Evolutionary conservation across 108 stramenopile species (phyloP), one percentile per base, ranked within the genome.

Genomic region (Cyclotella choctawhatcheeana): DNA sequence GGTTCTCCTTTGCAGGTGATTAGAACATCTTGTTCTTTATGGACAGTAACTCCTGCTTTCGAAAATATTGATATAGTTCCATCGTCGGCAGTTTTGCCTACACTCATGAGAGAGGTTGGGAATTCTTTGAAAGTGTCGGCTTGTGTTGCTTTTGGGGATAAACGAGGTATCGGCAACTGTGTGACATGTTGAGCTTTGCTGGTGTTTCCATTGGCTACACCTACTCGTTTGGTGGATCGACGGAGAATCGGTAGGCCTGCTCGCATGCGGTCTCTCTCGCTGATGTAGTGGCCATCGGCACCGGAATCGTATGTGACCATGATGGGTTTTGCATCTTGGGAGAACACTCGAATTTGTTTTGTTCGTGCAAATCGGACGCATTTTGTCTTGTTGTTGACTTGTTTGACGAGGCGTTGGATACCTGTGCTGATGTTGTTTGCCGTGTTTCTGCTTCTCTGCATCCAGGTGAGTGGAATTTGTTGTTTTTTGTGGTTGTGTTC

Each of bases 1-100:
- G 70, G 70, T 61, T 71, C 48, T 8, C 50, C 70, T 21, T 48
- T 60, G 40, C 55, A 66, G 26, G 47, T 66, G 65, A 66, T 66
- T 27, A 51, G 47, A 18, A 66, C 47, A 31, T 50, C 50, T 27
- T 66, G 17, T 50, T 66, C 65, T 51, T 66, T 66, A 30, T 31
- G 50, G 31, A 66, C 65, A 1, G 47, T 66, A 7, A 66, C 65
- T 2, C 48, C 65, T 12, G 50, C 50, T n/a, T 50, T 50, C n/a
- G 65, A 31, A 26, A 70, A 70, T 14, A 70, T 58, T 8, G 69
- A 70, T 0, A 58, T 45, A 12, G 44, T 61, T 7, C 59, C 59
- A 18, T 59, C 50, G 47, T 61, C 58, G 31, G 58, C 58, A 16
- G 52, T 68, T 44, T 68, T 68, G 31, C 67, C 67, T 3, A 68